Percentiles rank a stretch among this genome's conserved stretches.
Evolutionary conservation across 1,139 yeast genomes (phyloP).

Genomic region (Yamadazyma conglobata): DNA sequence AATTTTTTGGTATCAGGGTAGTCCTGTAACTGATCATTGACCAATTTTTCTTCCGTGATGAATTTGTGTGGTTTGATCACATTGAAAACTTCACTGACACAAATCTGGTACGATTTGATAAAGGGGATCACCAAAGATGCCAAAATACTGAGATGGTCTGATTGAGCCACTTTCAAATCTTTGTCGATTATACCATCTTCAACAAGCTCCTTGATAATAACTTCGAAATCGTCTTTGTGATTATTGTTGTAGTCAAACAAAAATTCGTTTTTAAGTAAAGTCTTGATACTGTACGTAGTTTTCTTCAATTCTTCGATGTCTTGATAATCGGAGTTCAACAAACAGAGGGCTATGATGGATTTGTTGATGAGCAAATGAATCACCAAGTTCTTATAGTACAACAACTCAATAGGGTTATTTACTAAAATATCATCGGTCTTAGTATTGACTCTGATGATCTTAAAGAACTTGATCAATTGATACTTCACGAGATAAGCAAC

Average conservation of each 20-base stretch:
- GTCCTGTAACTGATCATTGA: slow-evolving; percentile 24
- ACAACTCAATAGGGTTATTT: slow-evolving; percentile 38
- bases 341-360: slow-evolving; percentile 33
- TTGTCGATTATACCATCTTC: slow-evolving; percentile 18
- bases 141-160: slow-evolving; percentile 23
- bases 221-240: slow-evolving; percentile 26
- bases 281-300: slow-evolving; percentile 22
- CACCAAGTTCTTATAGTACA: slow-evolving; percentile 43
- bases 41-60: slow-evolving; percentile 15
- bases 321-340: slow-evolving; percentile 15
- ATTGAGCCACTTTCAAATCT: slow-evolving; percentile 23
- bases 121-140: slow-evolving; percentile 38
- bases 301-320: slow-evolving; percentile 3
- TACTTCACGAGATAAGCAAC: slow-evolving; percentile 22
- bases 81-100: slow-evolving; percentile 24
- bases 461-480: slow-evolving; percentile 34
- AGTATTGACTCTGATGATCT: slow-evolving; percentile 31
- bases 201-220: slow-evolving; percentile 28
- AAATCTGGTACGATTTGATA: slow-evolving; percentile 35
- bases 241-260: slow-evolving; percentile 43
- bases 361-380: slow-evolving; percentile 40
- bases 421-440: slow-evolving; percentile 25
- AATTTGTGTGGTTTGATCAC: slow-evolving; percentile 11
- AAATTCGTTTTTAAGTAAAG: slow-evolving; percentile 43
- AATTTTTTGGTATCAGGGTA: slow-evolving; percentile 41